Percentiles rank a stretch among this genome's conserved stretches.
These are phyloP conservation scores for Escovopsis sp. DNA, from an alignment of 2,329 filamentous ascomycete genomes.

Conservation along the genomic window DNA sequence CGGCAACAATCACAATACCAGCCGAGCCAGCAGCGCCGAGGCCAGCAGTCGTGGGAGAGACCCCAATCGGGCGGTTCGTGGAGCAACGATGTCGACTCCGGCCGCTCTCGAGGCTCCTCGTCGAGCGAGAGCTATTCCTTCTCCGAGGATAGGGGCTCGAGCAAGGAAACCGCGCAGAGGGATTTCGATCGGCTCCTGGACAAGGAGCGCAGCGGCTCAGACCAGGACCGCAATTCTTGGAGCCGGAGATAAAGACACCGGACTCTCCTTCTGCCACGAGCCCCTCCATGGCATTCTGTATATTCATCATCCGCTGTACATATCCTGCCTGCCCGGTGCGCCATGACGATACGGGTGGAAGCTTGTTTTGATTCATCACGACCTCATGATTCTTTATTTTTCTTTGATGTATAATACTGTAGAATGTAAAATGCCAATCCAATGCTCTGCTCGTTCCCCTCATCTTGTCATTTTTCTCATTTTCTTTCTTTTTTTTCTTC, in stretches of 20 bases:
- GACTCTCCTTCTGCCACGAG: no score
- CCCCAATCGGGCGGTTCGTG: conserved; percentile 6
- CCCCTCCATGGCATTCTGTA: no score
- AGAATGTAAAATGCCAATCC: no score
- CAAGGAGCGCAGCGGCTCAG: conserved; percentile 22
- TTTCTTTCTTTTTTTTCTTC: no score
- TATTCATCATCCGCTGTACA: no score
- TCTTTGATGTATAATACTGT: no score
- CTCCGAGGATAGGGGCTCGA: conserved; percentile 21
- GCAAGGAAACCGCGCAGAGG: conserved; percentile 31
- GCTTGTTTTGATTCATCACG: no score
- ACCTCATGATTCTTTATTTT: no score
- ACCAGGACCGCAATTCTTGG: conserved; percentile 15
- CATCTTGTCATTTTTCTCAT: no score
- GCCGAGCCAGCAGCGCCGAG: conserved; percentile 9
- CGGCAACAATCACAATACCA: conserved; percentile 22
- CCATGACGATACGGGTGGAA: no score
- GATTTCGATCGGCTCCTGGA: conserved; percentile 37
- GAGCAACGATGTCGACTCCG: conserved; percentile 14
- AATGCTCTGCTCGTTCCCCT: no score
- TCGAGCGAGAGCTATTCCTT: conserved; percentile 19
- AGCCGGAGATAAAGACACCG: conserved; percentile 7
- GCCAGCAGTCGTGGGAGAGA: conserved; percentile 8
- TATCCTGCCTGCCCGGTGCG: no score
- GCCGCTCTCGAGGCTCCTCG: conserved; percentile 6